Evolutionary conservation across 2,329 filamentous ascomycete genomes (phyloP).

Genomic region (Colletotrichum sp.): DNA sequence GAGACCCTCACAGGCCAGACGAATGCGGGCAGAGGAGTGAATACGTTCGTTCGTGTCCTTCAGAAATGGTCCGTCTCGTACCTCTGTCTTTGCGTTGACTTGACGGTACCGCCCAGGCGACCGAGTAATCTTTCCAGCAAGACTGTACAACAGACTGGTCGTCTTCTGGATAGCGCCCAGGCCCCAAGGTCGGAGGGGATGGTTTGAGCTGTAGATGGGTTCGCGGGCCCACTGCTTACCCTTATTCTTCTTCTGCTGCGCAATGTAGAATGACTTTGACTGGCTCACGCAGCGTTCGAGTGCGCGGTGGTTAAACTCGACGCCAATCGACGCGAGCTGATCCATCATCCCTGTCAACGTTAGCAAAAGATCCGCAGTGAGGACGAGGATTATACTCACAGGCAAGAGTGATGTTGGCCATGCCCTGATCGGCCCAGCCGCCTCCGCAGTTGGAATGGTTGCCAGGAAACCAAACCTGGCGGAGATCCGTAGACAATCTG

Average conservation of each 20-base stretch:
- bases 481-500: constrained; percentile 45
- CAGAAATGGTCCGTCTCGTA: constrained; percentile 42
- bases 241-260: constrained; percentile 20
- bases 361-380: neutral
- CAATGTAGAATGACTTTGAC: constrained; percentile 28
- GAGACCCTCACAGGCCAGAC: constrained; percentile 54
- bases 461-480: constrained; percentile 72
- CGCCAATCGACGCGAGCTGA: constrained; percentile 54
- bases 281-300: constrained; percentile 44
- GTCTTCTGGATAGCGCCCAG: constrained; percentile 48
- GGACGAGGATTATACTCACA: constrained; percentile 31
- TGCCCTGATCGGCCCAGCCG: constrained; percentile 62
- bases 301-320: constrained; percentile 50
- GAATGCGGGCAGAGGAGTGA: constrained; percentile 59
- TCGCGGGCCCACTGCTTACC: constrained; percentile 47
- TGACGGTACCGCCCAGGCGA: constrained; percentile 55
- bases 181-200: constrained; percentile 53
- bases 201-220: constrained; percentile 51
- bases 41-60: constrained; percentile 60
- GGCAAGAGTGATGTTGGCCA: constrained; percentile 41
- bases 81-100: constrained; percentile 44
- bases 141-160: constrained; percentile 43
- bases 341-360: constrained; percentile 57
- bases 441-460: constrained; percentile 75
- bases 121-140: constrained; percentile 47